Conservation (phyloP, 1,284 basidiomycete species). For the Tremellales sp. region DNA sequence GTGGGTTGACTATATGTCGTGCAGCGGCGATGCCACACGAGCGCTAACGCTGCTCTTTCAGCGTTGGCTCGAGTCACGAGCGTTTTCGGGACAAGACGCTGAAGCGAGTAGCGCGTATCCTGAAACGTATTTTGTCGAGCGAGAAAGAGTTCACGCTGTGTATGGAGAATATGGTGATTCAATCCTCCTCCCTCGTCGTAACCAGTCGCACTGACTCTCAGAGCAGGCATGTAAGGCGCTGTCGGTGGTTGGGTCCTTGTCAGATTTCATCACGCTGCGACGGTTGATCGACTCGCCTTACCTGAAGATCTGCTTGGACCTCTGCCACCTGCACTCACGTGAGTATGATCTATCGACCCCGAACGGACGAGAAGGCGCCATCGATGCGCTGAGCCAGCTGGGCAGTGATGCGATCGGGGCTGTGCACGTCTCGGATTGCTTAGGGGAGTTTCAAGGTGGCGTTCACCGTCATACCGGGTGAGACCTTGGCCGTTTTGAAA, state of each 20-base stretch:
- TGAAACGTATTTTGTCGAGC: no score
- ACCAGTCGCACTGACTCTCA: background rate
- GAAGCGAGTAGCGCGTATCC: no score
- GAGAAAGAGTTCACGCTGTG: no score
- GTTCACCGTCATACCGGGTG: constrained; percentile 22
- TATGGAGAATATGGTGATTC: constrained; percentile 11
- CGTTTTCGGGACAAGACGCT: no score
- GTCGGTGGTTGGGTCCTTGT: constrained; percentile 3
- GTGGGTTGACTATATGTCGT: no score
- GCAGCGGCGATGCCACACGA: no score
- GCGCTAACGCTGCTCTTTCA: no score
- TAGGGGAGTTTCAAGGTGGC: constrained; percentile 10
- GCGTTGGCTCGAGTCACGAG: no score
- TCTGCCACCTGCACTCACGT: constrained; percentile 18
- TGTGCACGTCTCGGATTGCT: constrained; percentile 19
- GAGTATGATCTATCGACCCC: constrained; percentile 16
- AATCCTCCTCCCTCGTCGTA: background rate
- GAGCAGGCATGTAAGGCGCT: constrained; percentile 1
- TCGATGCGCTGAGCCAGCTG: no score
- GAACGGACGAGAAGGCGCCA: constrained; percentile 1
- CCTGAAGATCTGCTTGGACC: constrained; percentile 23
- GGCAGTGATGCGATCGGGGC: no score
- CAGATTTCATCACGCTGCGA: constrained; percentile 2
- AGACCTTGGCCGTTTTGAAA: constrained; percentile 6
- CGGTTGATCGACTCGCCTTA: background rate